Evolutionary conservation across 116 monocot species (phyloP), one percentile per base, ranked within the genome.

Genomic region (Zostera marina): DNA sequence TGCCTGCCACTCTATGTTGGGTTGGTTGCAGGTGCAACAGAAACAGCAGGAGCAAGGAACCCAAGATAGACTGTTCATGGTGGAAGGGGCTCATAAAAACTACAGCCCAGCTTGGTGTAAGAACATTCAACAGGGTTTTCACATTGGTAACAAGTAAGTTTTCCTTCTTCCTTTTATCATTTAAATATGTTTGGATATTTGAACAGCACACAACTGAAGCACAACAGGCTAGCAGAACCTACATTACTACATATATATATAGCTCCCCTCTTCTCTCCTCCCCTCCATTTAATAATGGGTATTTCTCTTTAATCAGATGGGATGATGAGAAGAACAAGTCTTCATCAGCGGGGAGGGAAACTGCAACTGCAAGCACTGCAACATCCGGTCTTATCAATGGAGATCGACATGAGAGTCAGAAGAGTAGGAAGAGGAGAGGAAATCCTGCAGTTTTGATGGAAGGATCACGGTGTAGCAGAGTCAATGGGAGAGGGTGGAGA

Each of bases 401-500:
- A 10, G 47, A 40, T 7, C 1, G 17, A 1, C 10, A 66, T 8
- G 9, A 55, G 48, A n/a, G 54, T 45, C 14, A 40, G 56, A 56
- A 22, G 19, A 53, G 38, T 14, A 56, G 15, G 25, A 55, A 41
- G 53, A 58, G 41, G 52, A 61, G 69, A 32, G 43, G 69, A 11
- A 62, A 17, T 53, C 54, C 69, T 44, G 61, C 61, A 14, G 69
- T 62, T 24, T 42, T 69, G 69, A 62, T 62, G 83, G 80, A 75
- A 58, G 82, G 86, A 3, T 86, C 92, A 9, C 65, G 86, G 64
- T 92, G 86, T 62, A 92, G 92, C 74, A 73, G 86, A 8, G 80
- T 92, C 46, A 92, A 86, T 15, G 92, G 92, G 16, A 67, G 92
- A 24, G 92, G 92, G 21, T 86, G 92, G 86, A 66, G 83, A 13